phyloP scores from a whole-genome alignment of 225 moss, liverwort and hornwort species.

The Takakia lepidozioides region DNA sequence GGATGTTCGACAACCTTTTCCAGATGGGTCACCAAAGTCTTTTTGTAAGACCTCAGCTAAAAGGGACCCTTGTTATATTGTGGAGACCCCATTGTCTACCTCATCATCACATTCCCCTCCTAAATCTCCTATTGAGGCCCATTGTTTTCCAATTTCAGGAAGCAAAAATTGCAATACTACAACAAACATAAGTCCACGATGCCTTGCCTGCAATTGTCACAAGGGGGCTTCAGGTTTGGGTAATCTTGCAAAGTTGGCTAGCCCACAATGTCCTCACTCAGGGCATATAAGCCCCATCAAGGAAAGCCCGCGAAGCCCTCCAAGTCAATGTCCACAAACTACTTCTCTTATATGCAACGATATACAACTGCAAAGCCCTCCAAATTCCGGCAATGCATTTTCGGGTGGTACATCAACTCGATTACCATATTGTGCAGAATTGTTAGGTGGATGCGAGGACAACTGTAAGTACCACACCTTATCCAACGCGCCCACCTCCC shows the following conservation, averaged over 20 bases:
- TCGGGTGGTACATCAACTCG: background rate
- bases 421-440: background rate
- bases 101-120: background rate
- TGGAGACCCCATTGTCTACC: slow-evolving; percentile 1
- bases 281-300: background rate
- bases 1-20: too few species aligned
- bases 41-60: too few species aligned
- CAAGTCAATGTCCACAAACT: background rate
- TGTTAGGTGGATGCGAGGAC: background rate
- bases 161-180: background rate
- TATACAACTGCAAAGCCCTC: too few species aligned
- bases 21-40: too few species aligned
- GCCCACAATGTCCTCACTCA: background rate
- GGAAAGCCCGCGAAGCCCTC: background rate
- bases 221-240: background rate
- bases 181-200: background rate
- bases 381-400: too few species aligned
- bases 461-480: background rate
- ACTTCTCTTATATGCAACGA: too few species aligned
- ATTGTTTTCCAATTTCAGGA: background rate
- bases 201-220: background rate
- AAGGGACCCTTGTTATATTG: background rate
- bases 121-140: background rate
- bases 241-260: background rate
- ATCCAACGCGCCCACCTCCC: background rate